Conservation (phyloP, 257 asterid species). For the Echium plantagineum region DNA sequence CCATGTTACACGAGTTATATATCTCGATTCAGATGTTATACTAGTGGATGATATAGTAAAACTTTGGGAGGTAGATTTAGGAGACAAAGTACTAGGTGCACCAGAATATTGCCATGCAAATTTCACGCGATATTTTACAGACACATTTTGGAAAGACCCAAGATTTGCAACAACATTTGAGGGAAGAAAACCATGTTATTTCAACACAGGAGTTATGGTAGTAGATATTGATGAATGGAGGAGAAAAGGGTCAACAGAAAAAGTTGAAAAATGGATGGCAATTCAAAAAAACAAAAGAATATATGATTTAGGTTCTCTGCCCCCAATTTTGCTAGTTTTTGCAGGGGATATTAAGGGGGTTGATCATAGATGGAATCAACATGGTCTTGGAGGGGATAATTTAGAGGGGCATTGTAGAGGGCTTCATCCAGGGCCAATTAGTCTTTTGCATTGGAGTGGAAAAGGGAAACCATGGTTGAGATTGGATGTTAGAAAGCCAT, state of each 20-base stretch:
- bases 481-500: background rate
- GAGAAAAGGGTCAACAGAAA: background rate
- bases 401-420: background rate
- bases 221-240: background rate
- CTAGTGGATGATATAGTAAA: background rate
- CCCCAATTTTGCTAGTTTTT: background rate
- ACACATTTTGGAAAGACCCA: background rate
- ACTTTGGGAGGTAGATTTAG: background rate
- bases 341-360: background rate
- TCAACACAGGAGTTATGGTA: background rate
- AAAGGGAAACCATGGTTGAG: background rate
- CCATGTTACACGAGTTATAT: background rate
- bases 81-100: background rate
- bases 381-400: background rate
- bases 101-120: background rate
- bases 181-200: background rate
- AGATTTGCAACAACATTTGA: background rate
- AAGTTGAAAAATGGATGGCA: background rate
- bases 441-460: background rate
- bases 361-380: background rate
- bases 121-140: background rate
- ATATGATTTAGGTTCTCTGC: background rate
- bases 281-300: background rate
- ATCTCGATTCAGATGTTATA: background rate
- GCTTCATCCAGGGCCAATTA: background rate